Evolutionary conservation across 1,139 yeast species (phyloP).

Genomic region (Lizanozyma gosingica): DNA sequence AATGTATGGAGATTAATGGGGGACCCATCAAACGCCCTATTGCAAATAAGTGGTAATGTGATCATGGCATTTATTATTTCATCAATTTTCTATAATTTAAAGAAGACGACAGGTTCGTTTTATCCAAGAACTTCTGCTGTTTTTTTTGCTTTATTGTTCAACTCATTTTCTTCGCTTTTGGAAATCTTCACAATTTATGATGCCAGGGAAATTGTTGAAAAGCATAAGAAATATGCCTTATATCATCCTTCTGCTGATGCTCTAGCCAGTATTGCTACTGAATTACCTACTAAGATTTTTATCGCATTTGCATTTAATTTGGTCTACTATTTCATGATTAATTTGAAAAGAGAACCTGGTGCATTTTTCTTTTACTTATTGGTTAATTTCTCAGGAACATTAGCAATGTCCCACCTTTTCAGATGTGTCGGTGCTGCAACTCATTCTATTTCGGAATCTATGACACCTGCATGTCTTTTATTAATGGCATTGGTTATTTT

Average conservation of each 20-base stretch:
- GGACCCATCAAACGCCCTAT: slow-evolving; percentile 55
- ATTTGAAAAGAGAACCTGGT: slow-evolving; percentile 59
- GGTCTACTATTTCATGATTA: slow-evolving; percentile 56
- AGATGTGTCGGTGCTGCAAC: slow-evolving; percentile 62
- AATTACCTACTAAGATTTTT: slow-evolving; percentile 52
- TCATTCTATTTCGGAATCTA: slow-evolving; percentile 52
- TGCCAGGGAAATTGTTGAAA: slow-evolving; percentile 70
- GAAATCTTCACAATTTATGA: slow-evolving; percentile 66
- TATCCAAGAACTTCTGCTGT: slow-evolving; percentile 62
- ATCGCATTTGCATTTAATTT: slow-evolving; percentile 54
- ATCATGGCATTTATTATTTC: slow-evolving; percentile 67
- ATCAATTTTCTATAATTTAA: slow-evolving; percentile 65
- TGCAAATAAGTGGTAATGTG: slow-evolving; percentile 55
- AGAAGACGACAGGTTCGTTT: slow-evolving; percentile 37
- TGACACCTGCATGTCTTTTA: slow-evolving; percentile 63
- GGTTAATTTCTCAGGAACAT: slow-evolving; percentile 43
- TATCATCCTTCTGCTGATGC: slow-evolving; percentile 79
- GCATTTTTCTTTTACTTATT: slow-evolving; percentile 60
- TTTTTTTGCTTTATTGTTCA: slow-evolving; percentile 71
- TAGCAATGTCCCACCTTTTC: slow-evolving; percentile 65
- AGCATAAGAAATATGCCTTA: slow-evolving; percentile 66
- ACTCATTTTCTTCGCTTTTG: slow-evolving; percentile 65
- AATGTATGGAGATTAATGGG: slow-evolving; percentile 57
- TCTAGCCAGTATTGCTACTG: slow-evolving; percentile 57
- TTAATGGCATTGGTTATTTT: slow-evolving; percentile 55